phyloP scores from a whole-genome alignment of 2,329 filamentous ascomycete species.

The Botrytis deweyae region DNA sequence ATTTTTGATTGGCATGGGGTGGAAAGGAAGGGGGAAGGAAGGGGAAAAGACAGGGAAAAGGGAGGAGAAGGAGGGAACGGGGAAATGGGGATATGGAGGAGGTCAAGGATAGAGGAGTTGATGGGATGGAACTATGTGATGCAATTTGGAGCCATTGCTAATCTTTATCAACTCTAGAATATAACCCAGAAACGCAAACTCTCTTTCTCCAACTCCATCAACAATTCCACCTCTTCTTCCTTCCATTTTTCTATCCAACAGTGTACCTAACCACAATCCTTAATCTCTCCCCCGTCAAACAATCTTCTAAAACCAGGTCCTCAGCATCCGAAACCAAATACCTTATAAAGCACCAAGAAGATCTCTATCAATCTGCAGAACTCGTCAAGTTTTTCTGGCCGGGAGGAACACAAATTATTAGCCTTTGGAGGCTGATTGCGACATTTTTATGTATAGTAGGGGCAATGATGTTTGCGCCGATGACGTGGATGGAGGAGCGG shows the following conservation, averaged over 20 bases:
- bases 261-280: slow-evolving; percentile 69
- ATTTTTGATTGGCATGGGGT: neutral
- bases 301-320: neutral
- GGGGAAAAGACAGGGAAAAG: too few relatives aligned
- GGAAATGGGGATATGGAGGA: too few relatives aligned
- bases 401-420: slow-evolving; percentile 56
- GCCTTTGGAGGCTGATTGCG: slow-evolving; percentile 50
- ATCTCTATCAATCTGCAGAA: slow-evolving; percentile 77
- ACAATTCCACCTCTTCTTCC: slow-evolving; percentile 72
- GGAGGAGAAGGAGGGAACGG: too few relatives aligned
- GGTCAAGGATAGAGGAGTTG: neutral
- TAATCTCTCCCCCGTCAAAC: slow-evolving; percentile 48
- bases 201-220: slow-evolving; percentile 75
- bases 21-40: neutral
- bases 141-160: neutral
- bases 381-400: slow-evolving; percentile 71
- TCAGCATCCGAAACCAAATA: slow-evolving; percentile 49
- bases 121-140: neutral
- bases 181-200: slow-evolving; percentile 62
- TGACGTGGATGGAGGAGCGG: slow-evolving; percentile 51
- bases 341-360: slow-evolving; percentile 74
- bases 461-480: slow-evolving; percentile 49
- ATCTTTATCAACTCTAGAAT: slow-evolving; percentile 46
- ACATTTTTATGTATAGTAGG: slow-evolving; percentile 65
- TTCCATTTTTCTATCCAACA: slow-evolving; percentile 70